Evolutionary conservation across 169 alveolate genomes (phyloP), one percentile per base, ranked within the genome.

Genomic region (Plasmodium cynomolgi): DNA sequence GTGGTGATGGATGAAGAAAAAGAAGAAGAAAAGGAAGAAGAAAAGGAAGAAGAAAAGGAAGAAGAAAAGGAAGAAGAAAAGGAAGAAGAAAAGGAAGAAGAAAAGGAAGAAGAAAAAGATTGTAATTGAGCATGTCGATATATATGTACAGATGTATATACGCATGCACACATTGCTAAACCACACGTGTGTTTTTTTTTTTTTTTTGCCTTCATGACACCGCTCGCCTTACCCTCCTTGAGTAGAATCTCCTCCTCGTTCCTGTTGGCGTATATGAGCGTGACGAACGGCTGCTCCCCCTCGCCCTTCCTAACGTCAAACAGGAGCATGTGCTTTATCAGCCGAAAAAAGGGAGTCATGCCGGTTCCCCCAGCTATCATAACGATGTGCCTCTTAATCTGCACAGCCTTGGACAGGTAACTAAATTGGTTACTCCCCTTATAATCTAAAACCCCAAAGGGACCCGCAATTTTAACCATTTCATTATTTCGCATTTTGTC

Each of bases 311-410:
- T 81, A 2, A 20, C 77, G 83, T 91, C 81, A 9, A 83, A 47
- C 31, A 91, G 77, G 34, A 91, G 81, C 58, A 91, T 71, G 83
- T 83, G 91, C 41, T 91, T 91, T 41, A 96, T 79, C 31, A 95
- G 68, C 68, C 98, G 94, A 54, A 95, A 84, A 84, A 84, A 96
- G 44, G 97, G 97, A 17, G 98, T 95, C 93, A 96, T 96, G 1
- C 98, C 98, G 13, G 98, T 96, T 2, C 98, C 98, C 3, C 97
- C 98, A 2, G 98, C 98, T 3, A 95, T 94, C 83, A 96, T 80
- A 82, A 94, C 95, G 17, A 96, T 72, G 68, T 93, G 95, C 41
- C 91, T 88, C 75, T 84, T 93, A 68, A 62, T 72, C 58, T 91
- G 74, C n/a, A 81, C 13, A 37, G 47, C 13, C 20, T 91, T 91